Evolutionary conservation across 257 asterid species (phyloP).

Genomic region (Salvia hispanica): DNA sequence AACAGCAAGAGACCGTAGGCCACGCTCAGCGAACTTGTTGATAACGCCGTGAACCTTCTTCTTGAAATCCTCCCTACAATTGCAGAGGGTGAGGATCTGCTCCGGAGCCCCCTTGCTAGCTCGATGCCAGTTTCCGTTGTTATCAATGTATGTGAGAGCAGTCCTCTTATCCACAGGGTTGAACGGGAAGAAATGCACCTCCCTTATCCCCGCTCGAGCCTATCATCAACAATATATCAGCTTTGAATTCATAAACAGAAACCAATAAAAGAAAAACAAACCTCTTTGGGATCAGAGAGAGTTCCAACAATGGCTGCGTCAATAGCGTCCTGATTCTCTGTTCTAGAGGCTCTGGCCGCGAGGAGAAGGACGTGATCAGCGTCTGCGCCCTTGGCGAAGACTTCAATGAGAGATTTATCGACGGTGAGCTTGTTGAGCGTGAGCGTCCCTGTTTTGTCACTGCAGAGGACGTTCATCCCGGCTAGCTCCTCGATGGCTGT

Average conservation of each 20-base stretch:
- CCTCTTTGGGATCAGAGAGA: constrained; percentile 60
- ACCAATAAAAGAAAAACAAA: background rate
- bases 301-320: constrained; percentile 56
- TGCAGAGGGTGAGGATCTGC: constrained; percentile 83
- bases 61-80: constrained; percentile 69
- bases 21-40: constrained; percentile 87
- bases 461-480: constrained; percentile 94
- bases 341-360: constrained; percentile 92
- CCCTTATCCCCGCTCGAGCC: constrained; percentile 87
- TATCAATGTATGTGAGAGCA: constrained; percentile 80
- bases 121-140: constrained; percentile 76
- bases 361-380: constrained; percentile 63
- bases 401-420: constrained; percentile 70
- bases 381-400: constrained; percentile 65
- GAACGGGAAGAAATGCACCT: constrained; percentile 89
- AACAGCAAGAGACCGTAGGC: constrained; percentile 88
- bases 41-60: constrained; percentile 69
- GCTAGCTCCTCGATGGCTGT: constrained; percentile 96
- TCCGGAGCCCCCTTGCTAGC: constrained; percentile 98
- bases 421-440: constrained; percentile 84
- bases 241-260: background rate
- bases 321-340: constrained; percentile 90
- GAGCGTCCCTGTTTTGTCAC: constrained; percentile 92
- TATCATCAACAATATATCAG: background rate
- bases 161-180: constrained; percentile 96